Base-by-base conservation (phyloP, 1,139 yeast genomes). In the Yamadazyma diospyri region DNA sequence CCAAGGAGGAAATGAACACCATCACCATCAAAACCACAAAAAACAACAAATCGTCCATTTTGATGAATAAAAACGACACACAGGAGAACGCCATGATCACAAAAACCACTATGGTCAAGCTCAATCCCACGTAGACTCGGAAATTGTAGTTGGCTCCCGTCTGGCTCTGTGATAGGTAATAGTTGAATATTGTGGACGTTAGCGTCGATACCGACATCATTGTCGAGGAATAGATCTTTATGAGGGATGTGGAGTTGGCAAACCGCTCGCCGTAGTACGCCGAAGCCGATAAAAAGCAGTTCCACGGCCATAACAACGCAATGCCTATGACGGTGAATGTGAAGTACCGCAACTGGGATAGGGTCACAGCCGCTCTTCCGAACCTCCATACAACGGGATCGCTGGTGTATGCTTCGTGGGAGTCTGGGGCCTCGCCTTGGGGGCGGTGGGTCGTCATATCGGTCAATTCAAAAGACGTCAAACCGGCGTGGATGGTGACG, bases 281-380 rank as follows among this genome's bases (percentile, higher is more conserved):
- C 0, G 94, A 75, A 0, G 97, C 96, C 1, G 94, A 80, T 7
- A 92, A 61, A 46, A 88, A 81, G 45, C 94, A 79, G 63, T 92
- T 92, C 97, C 97, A 92, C 0, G 98, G 97, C 97, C 97, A 92
- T 25, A 92, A 67, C 23, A 84, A 62, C 0, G 92, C 81, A 6
- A 83, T 63, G 0, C 96, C 97, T 8, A 85, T 69, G n/a, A 76
- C 47, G 19, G 80, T 53, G 49, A 81, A 86, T 0, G 94, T 76
- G 13, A 71, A 29, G 50, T 85, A 86, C 34, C 72, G 72, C 16
- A 79, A 52, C 34, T 60, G 64, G 1, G 70, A 56, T 12, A 72
- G 47, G 19, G 41, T 36, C 13, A 42, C 18, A 16, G 24, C 25
- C 21, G 45, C 23, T 11, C n/a, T n/a, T n/a, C n/a, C n/a, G 16